A percentile compares a stretch with the other conserved stretches of the same genome.
phyloP scores from a whole-genome alignment of 805 yeast species.

The Starmera pachycereana region DNA sequence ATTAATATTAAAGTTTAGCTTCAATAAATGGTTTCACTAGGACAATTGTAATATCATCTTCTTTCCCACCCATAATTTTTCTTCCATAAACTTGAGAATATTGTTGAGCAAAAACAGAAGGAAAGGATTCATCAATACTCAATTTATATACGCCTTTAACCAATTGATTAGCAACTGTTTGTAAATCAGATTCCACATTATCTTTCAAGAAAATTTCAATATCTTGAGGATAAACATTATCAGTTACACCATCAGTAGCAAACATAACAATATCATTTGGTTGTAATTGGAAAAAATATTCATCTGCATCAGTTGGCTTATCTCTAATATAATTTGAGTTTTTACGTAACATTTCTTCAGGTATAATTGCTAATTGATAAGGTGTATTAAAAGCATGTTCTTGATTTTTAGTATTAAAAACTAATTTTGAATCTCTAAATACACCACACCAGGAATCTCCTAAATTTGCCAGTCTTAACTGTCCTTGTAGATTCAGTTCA shows the following conservation, averaged over 20 bases:
- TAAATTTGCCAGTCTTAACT: slow-evolving; percentile 59
- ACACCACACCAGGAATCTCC: slow-evolving; percentile 96
- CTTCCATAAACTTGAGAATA: slow-evolving; percentile 56
- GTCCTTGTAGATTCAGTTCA: slow-evolving; percentile 43
- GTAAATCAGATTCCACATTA: slow-evolving; percentile 27
- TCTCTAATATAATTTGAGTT: slow-evolving; percentile 56
- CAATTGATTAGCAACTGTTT: slow-evolving; percentile 39
- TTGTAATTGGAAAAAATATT: slow-evolving; percentile 51
- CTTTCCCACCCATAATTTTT: slow-evolving; percentile 81
- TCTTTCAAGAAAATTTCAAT: slow-evolving; percentile 61
- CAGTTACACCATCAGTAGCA: slow-evolving; percentile 92
- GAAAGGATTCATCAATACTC: slow-evolving; percentile 62
- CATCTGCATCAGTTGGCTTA: slow-evolving; percentile 58
- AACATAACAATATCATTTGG: slow-evolving; percentile 70
- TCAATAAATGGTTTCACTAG: slow-evolving; percentile 35
- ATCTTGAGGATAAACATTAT: slow-evolving; percentile 67
- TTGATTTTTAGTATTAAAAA: slow-evolving; percentile 64
- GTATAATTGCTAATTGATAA: slow-evolving; percentile 79
- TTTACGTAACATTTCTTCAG: slow-evolving; percentile 42
- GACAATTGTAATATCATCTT: slow-evolving; percentile 86
- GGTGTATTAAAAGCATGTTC: slow-evolving; percentile 89
- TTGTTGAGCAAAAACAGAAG: slow-evolving; percentile 82
- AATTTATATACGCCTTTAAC: slow-evolving; percentile 58
- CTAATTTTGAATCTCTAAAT: slow-evolving; percentile 53
- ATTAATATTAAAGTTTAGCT: background rate